Percentiles rank a stretch among this genome's conserved stretches.
Conservation (phyloP, 2,329 filamentous ascomycete genomes). For the Sporothrix curviconia region DNA sequence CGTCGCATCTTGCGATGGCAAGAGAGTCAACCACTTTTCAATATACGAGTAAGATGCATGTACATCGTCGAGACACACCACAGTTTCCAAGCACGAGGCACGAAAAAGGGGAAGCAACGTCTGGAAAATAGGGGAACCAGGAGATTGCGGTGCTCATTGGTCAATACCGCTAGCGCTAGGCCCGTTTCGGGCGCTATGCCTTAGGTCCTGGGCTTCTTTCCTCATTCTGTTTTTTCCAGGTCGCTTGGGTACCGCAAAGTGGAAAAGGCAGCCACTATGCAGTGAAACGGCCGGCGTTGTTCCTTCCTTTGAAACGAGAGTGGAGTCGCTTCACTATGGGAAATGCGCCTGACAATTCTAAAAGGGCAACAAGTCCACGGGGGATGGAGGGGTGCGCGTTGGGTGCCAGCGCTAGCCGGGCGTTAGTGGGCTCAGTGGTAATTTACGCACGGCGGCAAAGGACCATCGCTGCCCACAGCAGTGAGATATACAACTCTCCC, state of each 20-base stretch:
- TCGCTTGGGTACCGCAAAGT: slow-evolving; percentile 5
- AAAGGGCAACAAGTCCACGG: slow-evolving; percentile 1
- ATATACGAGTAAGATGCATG: too few species aligned
- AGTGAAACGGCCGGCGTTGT: slow-evolving; percentile 8
- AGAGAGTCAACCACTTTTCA: too few species aligned
- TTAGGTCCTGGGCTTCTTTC: too few species aligned
- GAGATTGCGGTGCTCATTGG: slow-evolving; percentile 8
- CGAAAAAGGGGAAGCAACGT: slow-evolving; percentile 9
- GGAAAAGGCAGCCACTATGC: background rate
- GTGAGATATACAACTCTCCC: too few species aligned
- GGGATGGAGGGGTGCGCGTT: background rate
- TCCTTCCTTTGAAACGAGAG: slow-evolving; percentile 15
- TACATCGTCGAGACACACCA: background rate
- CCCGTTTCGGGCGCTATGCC: background rate
- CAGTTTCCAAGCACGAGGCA: background rate
- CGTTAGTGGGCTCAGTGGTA: slow-evolving; percentile 9
- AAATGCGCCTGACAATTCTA: slow-evolving; percentile 16
- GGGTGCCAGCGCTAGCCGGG: background rate
- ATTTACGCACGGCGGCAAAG: slow-evolving; percentile 11
- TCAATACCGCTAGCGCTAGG: background rate
- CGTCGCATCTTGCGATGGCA: background rate
- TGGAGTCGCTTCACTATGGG: slow-evolving; percentile 13
- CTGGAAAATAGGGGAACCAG: slow-evolving; percentile 12
- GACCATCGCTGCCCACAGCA: background rate
- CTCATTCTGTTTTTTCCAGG: too few species aligned